These are phyloP conservation scores for Hysterangium stoloniferum DNA, from an alignment of 768 basidiomycete species.

Conservation along the genomic window DNA sequence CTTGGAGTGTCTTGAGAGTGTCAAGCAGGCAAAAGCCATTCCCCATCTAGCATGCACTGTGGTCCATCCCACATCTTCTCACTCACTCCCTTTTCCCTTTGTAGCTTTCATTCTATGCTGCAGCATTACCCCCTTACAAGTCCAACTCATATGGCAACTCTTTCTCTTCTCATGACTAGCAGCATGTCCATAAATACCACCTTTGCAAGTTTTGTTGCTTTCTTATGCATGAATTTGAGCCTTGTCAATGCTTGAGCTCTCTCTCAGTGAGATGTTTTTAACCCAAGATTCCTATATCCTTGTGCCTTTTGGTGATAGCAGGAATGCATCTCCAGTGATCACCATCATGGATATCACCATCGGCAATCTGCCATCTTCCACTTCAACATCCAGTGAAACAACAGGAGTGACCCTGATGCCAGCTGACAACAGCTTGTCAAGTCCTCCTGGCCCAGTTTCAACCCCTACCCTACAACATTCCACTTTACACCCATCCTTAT, in stretches of 20 bases:
- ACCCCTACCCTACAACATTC: background rate
- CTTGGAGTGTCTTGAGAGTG: no score
- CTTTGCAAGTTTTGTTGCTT: background rate
- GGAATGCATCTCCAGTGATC: conserved; percentile 52
- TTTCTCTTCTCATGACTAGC: background rate
- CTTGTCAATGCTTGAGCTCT: background rate
- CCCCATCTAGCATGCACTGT: no score
- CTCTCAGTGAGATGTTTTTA: conserved; percentile 25
- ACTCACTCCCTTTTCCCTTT: background rate
- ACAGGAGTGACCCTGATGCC: background rate
- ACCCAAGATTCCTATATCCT: conserved; percentile 46
- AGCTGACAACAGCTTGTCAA: background rate
- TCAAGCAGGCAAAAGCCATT: no score
- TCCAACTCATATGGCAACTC: background rate
- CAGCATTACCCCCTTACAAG: background rate
- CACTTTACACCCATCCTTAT: no score
- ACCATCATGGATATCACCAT: conserved; percentile 33
- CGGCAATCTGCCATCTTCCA: conserved; percentile 1
- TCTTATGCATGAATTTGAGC: background rate
- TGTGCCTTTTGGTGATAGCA: conserved; percentile 59
- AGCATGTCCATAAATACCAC: background rate
- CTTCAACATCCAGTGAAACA: background rate
- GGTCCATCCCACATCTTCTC: no score
- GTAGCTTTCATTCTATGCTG: background rate
- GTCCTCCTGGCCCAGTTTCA: background rate